Base-by-base conservation (phyloP, 495 filamentous ascomycete species). In the Penicillium lagena region DNA sequence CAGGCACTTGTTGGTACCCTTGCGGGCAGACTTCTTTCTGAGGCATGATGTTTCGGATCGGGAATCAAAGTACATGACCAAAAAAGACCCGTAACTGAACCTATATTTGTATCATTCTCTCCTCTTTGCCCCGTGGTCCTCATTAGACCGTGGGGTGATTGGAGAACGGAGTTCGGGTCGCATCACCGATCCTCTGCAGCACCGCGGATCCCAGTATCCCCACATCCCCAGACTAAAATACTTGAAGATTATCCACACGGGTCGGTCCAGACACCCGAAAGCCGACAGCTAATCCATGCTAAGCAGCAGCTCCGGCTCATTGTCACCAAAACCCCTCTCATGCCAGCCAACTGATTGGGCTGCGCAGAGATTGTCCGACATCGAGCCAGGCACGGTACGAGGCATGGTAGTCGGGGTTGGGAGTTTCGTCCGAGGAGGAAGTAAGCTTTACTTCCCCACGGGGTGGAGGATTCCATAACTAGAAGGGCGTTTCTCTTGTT, bases 1-100 rank as follows among this genome's bases (percentile, higher is more conserved):
- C 38, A 2, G 55, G 39, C 14, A 66, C 50, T 27, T 52, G 61
- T 29, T 63, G 42, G 51, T 72, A 78, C 29, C 58, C 52, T 29
- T 59, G 60, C 1, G 74, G 73, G 35, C 64, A 65, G 55, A 58
- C 64, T 55, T 82, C 79, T 54, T 66, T 66, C 57, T 79, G 77
- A 55, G 76, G 77, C 77, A 81, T 82, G 40, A 40, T 34, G 32
- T 34, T 34, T 47, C 11, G 14, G 40, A 37, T 49, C 47, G 29
- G 41, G 46, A 39, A 17, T 49, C 22, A 45, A 50, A 30, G 39
- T 47, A 29, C 54, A 44, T 37, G 40, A 50, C 35, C 27, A 27
- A 40, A 9, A 30, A 39, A 29, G 7, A 22, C 11, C 35, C 28
- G 46, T 48, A 43, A 41, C 39, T n/a, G 10, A 35, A 33, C 43